These are phyloP conservation scores for Paraleonurus japonicus DNA, from an alignment of 257 asterid genomes.

Conservation along the genomic window DNA sequence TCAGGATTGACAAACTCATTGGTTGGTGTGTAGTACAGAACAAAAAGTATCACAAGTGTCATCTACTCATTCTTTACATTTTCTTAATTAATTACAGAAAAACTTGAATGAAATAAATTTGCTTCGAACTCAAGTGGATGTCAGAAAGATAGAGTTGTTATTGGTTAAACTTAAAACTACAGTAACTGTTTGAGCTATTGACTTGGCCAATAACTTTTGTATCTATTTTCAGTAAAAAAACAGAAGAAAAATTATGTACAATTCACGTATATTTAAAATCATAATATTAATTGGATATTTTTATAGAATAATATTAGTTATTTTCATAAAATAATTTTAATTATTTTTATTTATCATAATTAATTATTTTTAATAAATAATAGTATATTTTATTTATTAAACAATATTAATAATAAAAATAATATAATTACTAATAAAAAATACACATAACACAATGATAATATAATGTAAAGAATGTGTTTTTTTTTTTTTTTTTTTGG, in stretches of 20 bases:
- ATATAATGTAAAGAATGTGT: too few species aligned
- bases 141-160: background rate
- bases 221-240: background rate
- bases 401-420: too few species aligned
- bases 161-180: background rate
- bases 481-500: too few species aligned
- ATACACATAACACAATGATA: too few species aligned
- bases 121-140: background rate
- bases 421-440: too few species aligned
- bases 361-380: too few species aligned
- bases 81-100: background rate
- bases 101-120: background rate
- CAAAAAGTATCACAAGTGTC: conserved; percentile 24
- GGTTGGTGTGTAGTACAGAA: conserved; percentile 37
- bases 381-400: too few species aligned
- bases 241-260: background rate
- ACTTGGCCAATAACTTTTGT: background rate
- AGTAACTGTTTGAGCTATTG: background rate
- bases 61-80: background rate
- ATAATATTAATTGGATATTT: too few species aligned
- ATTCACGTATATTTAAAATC: too few species aligned
- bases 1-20: conserved; percentile 32
- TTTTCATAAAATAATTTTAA: too few species aligned
- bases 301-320: too few species aligned
- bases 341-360: too few species aligned